Evolutionary conservation across 2,329 filamentous ascomycete species (phyloP).

Genomic region (Penicillium sp.): DNA sequence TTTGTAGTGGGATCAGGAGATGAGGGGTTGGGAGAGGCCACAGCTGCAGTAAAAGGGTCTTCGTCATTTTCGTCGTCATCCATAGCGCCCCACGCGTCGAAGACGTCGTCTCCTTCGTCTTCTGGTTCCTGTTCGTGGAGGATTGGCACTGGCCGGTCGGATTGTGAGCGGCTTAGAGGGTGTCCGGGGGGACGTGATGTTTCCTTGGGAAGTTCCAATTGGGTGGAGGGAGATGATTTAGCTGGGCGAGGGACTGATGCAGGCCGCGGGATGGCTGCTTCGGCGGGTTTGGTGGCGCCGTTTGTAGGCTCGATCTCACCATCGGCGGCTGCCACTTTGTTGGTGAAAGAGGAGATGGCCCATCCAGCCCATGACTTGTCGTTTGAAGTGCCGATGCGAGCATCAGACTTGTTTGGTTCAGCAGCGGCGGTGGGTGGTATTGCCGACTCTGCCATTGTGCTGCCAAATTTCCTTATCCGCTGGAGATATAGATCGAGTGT

Average conservation of each 20-base stretch:
- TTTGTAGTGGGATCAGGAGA: conserved; percentile 28
- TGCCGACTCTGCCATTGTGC: conserved; percentile 71
- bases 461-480: conserved; percentile 72
- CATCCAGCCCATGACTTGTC: conserved; percentile 82
- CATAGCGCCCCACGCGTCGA: conserved; percentile 69
- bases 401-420: conserved; percentile 45
- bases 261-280: conserved; percentile 42
- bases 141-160: conserved; percentile 37
- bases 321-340: conserved; percentile 76
- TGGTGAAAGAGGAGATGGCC: conserved; percentile 98
- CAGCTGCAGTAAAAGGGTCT: conserved; percentile 35
- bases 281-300: conserved; percentile 39
- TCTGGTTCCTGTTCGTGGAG: conserved; percentile 44
- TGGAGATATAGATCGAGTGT: conserved; percentile 81
- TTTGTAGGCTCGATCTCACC: conserved; percentile 72
- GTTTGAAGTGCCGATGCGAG: conserved; percentile 73
- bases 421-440: conserved; percentile 60
- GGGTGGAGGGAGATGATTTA: conserved; percentile 28
- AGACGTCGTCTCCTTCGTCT: conserved; percentile 57
- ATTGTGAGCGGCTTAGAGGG: conserved; percentile 37
- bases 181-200: conserved; percentile 24
- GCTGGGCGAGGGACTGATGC: conserved; percentile 47
- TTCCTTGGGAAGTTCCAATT: conserved; percentile 21
- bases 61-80: conserved; percentile 51
- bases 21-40: conserved; percentile 23